Base-by-base conservation (phyloP, 257 asterid genomes). In the Orobanche coerulescens region DNA sequence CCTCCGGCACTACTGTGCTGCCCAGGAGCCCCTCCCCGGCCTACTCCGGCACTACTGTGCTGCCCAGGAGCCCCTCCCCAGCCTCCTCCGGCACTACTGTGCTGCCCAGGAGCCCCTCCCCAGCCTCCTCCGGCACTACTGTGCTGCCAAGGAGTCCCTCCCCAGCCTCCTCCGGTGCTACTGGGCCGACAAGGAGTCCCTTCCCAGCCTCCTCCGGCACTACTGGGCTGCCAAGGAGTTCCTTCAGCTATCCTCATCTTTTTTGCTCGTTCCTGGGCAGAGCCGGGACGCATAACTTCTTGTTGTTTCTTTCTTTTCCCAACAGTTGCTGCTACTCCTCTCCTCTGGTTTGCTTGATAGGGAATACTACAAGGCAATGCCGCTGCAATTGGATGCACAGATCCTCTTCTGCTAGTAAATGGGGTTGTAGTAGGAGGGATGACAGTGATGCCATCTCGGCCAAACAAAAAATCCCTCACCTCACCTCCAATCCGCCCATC, bases 401-500 rank as follows among this genome's bases (percentile, higher is more conserved):
- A 4, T 4, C 22, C 22, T 43, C 50, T 10, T 46, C 52, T 7
- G 7, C 52, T 18, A 5, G 52, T 15, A 56, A 68, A 55, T 33
- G 47, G 66, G 34, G 44, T 26, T 16, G 75, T 56, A 25, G 55
- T 5, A 20, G 9, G 16, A 22, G n/a, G n/a, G n/a, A n/a, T n/a
- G n/a, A n/a, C n/a, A n/a, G n/a, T n/a, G n/a, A 67, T 62, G 18
- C 75, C 81, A 48, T 60, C 77, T 55, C 48, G 68, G 62, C 83
- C 87, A 56, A 91, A 91, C 78, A 91, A 63, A 65, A 82, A 69
- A 55, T 76, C 88, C 73, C 53, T 74, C 67, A 88, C 49, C 62
- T 54, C 58, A 40, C 33, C 71, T 64, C 79, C 88, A 22, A 81
- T 76, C 69, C 75, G 79, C 56, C 87, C 87, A 51, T 70, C 77